Conservation (phyloP, 2,329 filamentous ascomycete species). For the Calonectria crousiana region DNA sequence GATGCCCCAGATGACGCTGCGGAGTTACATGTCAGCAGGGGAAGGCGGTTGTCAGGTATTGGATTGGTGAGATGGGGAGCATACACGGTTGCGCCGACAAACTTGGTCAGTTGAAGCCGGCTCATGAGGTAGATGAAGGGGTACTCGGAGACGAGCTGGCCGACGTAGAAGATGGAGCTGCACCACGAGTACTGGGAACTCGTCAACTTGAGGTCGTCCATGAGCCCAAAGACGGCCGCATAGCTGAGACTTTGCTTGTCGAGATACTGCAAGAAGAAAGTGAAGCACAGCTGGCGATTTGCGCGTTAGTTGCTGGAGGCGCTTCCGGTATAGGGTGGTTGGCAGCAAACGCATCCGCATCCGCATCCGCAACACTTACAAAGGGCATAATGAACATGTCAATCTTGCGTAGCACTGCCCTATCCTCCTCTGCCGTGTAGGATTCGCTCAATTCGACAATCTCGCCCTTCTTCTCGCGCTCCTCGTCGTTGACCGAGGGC, state of each 20-base stretch:
- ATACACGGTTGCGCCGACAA: constrained; percentile 61
- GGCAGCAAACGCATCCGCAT: neutral
- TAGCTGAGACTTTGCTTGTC: constrained; percentile 65
- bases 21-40: neutral
- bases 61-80: constrained; percentile 12
- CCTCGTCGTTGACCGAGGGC: constrained; percentile 9
- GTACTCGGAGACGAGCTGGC: constrained; percentile 60
- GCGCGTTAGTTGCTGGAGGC: neutral
- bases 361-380: constrained; percentile 32
- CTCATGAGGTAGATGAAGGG: constrained; percentile 66
- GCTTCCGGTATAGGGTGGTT: neutral
- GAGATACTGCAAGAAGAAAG: constrained; percentile 59
- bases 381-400: constrained; percentile 48
- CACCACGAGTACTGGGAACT: constrained; percentile 63
- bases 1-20: constrained; percentile 56
- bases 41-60: neutral
- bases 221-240: constrained; percentile 59
- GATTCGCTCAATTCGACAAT: constrained; percentile 21
- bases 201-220: constrained; percentile 58
- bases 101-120: constrained; percentile 60
- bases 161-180: constrained; percentile 59
- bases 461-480: constrained; percentile 24
- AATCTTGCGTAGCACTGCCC: constrained; percentile 48
- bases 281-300: constrained; percentile 48
- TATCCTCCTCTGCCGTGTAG: constrained; percentile 46